Evolutionary conservation across 768 basidiomycete genomes (phyloP).

Genomic region (Tubosaeta sp.): DNA sequence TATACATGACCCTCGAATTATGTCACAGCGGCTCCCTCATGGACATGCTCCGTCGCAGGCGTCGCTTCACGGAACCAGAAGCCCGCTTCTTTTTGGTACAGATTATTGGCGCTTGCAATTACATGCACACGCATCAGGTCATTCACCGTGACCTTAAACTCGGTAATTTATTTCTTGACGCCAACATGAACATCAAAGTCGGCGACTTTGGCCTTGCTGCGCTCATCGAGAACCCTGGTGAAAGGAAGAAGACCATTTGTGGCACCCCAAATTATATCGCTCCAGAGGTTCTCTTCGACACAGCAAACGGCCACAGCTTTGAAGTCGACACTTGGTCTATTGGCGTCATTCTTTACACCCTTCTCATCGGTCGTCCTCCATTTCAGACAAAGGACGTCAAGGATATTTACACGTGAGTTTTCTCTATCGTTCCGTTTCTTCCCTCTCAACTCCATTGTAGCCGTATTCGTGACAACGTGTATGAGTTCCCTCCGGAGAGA

Average conservation of each 20-base stretch:
- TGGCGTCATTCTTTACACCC: slow-evolving; percentile 94
- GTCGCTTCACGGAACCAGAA: slow-evolving; percentile 88
- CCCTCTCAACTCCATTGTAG: slow-evolving; percentile 35
- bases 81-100: slow-evolving; percentile 91
- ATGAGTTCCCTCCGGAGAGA: slow-evolving; percentile 83
- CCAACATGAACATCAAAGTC: slow-evolving; percentile 92
- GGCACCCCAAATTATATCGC: slow-evolving; percentile 99
- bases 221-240: slow-evolving; percentile 92
- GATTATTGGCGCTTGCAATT: slow-evolving; percentile 91
- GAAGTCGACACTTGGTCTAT: slow-evolving; percentile 99
- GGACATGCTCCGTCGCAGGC: slow-evolving; percentile 84
- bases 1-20: slow-evolving; percentile 95
- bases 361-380: slow-evolving; percentile 90
- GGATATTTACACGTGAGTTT: slow-evolving; percentile 81
- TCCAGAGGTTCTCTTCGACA: slow-evolving; percentile 95
- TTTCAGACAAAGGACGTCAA: slow-evolving; percentile 99
- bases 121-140: slow-evolving; percentile 95
- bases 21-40: slow-evolving; percentile 88
- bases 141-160: slow-evolving; percentile 98
- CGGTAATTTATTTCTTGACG: slow-evolving; percentile 90
- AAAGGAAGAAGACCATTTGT: slow-evolving; percentile 98
- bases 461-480: slow-evolving; percentile 90
- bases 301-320: slow-evolving; percentile 93
- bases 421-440: not conserved
- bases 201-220: slow-evolving; percentile 98